Percentiles rank a stretch among this genome's conserved stretches.
phyloP scores from a whole-genome alignment of 1,284 basidiomycete genomes.

The Sparassis latifolia region DNA sequence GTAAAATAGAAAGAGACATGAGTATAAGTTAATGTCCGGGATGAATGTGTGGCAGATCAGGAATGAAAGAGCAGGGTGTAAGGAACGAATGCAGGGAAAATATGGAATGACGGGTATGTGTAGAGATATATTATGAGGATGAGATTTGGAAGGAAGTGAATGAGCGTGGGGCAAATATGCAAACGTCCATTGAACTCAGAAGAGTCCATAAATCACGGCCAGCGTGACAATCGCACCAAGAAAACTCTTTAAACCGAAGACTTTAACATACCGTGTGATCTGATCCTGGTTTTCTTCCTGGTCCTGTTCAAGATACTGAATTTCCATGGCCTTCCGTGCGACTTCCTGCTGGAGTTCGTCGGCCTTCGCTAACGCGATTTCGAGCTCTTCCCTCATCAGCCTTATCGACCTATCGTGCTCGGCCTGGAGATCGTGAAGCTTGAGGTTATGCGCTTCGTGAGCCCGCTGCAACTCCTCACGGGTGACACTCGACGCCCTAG shows the following conservation, averaged over 20 bases:
- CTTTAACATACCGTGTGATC: conserved; percentile 69
- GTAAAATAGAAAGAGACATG: conserved; percentile 18
- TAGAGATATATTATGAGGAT: not conserved
- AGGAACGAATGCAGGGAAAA: conserved; percentile 15
- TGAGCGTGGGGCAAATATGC: conserved; percentile 6
- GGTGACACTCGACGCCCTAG: conserved; percentile 47
- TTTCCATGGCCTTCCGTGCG: conserved; percentile 69
- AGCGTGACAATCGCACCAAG: conserved; percentile 46
- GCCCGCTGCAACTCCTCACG: conserved; percentile 68
- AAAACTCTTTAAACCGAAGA: conserved; percentile 54
- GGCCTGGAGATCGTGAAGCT: conserved; percentile 70
- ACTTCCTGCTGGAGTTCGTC: conserved; percentile 56
- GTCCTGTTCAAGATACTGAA: conserved; percentile 69
- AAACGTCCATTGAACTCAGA: conserved; percentile 29
- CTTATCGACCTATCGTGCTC: conserved; percentile 61
- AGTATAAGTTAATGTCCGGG: conserved; percentile 37
- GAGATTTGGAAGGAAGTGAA: conserved; percentile 1
- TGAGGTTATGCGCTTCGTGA: conserved; percentile 78
- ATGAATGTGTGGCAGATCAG: conserved; percentile 4
- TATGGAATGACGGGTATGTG: conserved; percentile 5
- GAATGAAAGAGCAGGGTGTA: not conserved
- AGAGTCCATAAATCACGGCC: conserved; percentile 48
- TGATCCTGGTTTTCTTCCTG: conserved; percentile 69
- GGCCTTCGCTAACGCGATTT: conserved; percentile 45
- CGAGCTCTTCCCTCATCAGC: conserved; percentile 54